These are phyloP conservation scores for Colletotrichum sp. DNA, from an alignment of 2,329 filamentous ascomycete genomes.

Conservation along the genomic window DNA sequence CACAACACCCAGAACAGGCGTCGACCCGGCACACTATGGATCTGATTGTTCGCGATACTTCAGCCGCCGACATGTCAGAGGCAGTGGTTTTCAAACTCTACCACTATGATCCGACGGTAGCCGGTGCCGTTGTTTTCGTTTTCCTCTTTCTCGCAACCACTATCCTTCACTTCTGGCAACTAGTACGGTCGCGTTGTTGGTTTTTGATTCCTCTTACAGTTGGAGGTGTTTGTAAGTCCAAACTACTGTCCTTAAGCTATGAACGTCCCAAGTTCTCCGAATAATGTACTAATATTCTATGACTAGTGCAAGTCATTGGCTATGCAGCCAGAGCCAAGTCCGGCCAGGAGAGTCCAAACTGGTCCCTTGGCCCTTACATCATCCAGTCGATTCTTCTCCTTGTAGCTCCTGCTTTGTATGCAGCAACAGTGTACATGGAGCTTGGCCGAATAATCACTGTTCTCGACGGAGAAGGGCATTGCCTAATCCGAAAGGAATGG, in stretches of 20 bases:
- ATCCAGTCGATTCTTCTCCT: slow-evolving; percentile 48
- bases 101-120: slow-evolving; percentile 51
- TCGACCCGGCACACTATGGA: background rate
- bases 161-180: slow-evolving; percentile 41
- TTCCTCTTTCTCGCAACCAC: slow-evolving; percentile 46
- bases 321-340: slow-evolving; percentile 57
- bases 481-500: slow-evolving; percentile 39
- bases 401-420: slow-evolving; percentile 51
- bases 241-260: slow-evolving; percentile 19
- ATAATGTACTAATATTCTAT: background rate
- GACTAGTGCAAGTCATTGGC: slow-evolving; percentile 51
- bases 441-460: slow-evolving; percentile 48
- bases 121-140: slow-evolving; percentile 46
- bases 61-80: background rate
- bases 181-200: slow-evolving; percentile 49
- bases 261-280: background rate
- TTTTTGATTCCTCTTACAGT: slow-evolving; percentile 57
- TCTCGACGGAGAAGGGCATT: slow-evolving; percentile 37
- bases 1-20: background rate
- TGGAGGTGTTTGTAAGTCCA: slow-evolving; percentile 50
- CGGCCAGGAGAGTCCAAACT: slow-evolving; percentile 41
- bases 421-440: slow-evolving; percentile 57
- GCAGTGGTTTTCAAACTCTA: slow-evolving; percentile 35
- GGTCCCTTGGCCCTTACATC: slow-evolving; percentile 40
- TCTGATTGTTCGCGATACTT: background rate